Percentiles rank a stretch among this genome's conserved stretches.
phyloP scores from a whole-genome alignment of 345 rosid species.

The Populus davidiana region DNA sequence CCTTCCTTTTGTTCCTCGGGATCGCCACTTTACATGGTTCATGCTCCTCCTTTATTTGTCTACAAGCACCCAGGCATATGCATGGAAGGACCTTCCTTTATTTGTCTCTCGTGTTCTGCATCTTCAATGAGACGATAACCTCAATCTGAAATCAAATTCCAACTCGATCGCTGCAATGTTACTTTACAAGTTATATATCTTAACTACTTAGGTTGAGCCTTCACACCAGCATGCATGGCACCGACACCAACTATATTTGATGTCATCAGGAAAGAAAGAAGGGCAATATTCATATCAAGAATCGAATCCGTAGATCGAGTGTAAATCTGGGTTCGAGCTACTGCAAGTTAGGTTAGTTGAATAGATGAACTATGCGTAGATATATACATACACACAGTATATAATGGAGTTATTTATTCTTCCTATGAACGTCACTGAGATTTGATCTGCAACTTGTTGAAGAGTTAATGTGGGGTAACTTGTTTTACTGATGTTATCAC shows the following conservation, averaged over 20 bases:
- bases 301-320: not conserved
- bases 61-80: not conserved
- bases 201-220: not conserved
- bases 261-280: not conserved
- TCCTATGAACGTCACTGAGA: not conserved
- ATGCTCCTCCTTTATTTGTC: conserved; percentile 6
- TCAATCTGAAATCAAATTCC: conserved; percentile 8
- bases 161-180: not conserved
- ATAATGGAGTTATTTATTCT: too few species aligned
- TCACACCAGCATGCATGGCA: not conserved
- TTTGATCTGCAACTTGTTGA: too few species aligned
- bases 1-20: conserved; percentile 38
- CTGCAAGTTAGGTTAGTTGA: not conserved
- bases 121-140: not conserved
- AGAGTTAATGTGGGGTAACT: too few species aligned
- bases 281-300: not conserved
- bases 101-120: not conserved
- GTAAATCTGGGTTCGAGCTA: not conserved
- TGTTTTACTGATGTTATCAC: too few species aligned
- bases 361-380: too few species aligned
- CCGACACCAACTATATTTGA: not conserved
- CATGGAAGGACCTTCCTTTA: not conserved
- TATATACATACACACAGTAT: too few species aligned
- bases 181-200: conserved; percentile 1
- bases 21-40: conserved; percentile 34